Conservation (phyloP, 2,329 filamentous ascomycete genomes). For the Pyrenochaeta sp. region DNA sequence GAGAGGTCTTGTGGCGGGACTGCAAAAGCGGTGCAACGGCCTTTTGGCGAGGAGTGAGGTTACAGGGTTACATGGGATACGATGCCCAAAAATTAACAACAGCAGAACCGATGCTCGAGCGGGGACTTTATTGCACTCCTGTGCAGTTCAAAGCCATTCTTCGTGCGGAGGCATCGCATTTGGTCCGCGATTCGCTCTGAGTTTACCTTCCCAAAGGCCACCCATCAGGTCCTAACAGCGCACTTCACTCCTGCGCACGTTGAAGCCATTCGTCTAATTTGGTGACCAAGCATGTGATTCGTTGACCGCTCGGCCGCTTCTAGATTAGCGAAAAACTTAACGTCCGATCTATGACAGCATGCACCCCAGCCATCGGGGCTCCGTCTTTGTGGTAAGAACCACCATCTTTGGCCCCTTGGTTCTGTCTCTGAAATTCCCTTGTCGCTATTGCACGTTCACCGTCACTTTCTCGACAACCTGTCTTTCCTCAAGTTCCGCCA, state of each 20-base stretch:
- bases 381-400: not conserved
- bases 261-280: too few species aligned
- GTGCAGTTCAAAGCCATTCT: too few species aligned
- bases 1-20: slow-evolving; percentile 77
- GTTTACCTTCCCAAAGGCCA: too few species aligned
- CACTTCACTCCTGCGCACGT: too few species aligned
- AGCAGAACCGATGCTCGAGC: too few species aligned
- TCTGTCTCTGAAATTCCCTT: not conserved
- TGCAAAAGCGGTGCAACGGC: slow-evolving; percentile 8
- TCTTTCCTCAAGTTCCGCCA: not conserved
- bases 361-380: slow-evolving; percentile 18
- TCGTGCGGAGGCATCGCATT: too few species aligned
- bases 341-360: slow-evolving; percentile 42
- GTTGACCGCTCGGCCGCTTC: not conserved
- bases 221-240: too few species aligned
- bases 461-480: too few species aligned
- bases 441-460: not conserved
- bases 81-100: too few species aligned
- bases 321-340: slow-evolving; percentile 33
- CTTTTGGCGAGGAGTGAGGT: not conserved
- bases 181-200: too few species aligned
- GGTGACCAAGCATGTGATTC: not conserved
- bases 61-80: too few species aligned
- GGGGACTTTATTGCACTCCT: too few species aligned
- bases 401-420: not conserved